Conservation (phyloP, 768 basidiomycete genomes). For the Lactarius indigo region DNA sequence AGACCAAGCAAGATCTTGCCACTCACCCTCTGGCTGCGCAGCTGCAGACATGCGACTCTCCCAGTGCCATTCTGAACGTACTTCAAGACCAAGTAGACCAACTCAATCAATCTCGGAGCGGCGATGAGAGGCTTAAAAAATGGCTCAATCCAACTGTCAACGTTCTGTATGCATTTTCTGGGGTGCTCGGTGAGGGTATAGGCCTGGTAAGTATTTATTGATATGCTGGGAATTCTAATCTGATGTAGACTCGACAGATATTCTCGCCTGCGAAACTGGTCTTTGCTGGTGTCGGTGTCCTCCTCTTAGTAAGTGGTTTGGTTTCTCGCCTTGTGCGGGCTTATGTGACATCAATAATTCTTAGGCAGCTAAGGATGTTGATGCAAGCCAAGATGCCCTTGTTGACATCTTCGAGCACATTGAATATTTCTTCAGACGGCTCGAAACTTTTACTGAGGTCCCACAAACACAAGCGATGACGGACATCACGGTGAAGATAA, state of each 20-base stretch:
- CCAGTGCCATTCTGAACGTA: background rate
- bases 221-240: background rate
- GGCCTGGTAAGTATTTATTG: background rate
- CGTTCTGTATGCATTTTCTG: slow-evolving; percentile 2
- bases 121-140: background rate
- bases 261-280: background rate
- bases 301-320: background rate
- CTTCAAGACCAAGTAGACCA: background rate
- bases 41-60: slow-evolving; percentile 1
- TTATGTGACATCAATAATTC: background rate
- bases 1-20: slow-evolving; percentile 3
- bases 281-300: slow-evolving; percentile 5
- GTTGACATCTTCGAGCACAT: slow-evolving; percentile 1
- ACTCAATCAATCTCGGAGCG: background rate
- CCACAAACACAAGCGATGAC: background rate
- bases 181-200: background rate
- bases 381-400: background rate
- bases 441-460: background rate
- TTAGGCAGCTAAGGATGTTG: slow-evolving; percentile 3
- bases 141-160: slow-evolving; percentile 1
- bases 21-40: background rate
- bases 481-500: background rate
- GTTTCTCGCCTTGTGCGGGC: background rate
- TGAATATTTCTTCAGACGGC: background rate
- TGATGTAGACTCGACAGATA: background rate